Evolutionary conservation across 2,329 filamentous ascomycete species (phyloP).

Genomic region (Fusarium napiforme): DNA sequence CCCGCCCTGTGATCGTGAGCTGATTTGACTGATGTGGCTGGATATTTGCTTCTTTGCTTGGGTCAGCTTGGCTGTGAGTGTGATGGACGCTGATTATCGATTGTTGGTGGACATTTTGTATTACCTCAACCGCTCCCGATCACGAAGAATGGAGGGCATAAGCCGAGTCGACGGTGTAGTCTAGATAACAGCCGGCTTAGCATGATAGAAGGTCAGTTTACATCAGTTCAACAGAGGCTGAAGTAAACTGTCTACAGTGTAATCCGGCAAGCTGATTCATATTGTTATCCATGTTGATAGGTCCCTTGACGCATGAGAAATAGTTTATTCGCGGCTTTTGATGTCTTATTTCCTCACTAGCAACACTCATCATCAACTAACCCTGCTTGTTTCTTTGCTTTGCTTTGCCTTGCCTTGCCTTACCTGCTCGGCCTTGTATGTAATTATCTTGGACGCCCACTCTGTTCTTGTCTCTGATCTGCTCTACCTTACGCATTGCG

Average conservation of each 20-base stretch:
- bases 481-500: conserved; percentile 12
- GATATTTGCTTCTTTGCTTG: conserved; percentile 34
- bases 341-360: conserved; percentile 8
- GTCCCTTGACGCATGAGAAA: conserved; percentile 17
- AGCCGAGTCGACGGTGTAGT: background rate
- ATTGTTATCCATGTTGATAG: background rate
- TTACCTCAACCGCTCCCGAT: conserved; percentile 6
- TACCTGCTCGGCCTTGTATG: background rate
- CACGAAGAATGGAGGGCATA: background rate
- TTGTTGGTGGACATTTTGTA: conserved; percentile 15
- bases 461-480: conserved; percentile 28
- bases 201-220: background rate
- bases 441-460: background rate
- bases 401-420: background rate
- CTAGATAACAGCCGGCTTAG: background rate
- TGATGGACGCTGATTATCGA: conserved; percentile 15
- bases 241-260: conserved; percentile 1
- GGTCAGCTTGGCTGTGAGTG: conserved; percentile 8
- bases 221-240: background rate
- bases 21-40: conserved; percentile 32
- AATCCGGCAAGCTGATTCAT: background rate
- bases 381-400: conserved; percentile 13
- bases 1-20: conserved; percentile 32
- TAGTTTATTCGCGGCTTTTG: background rate
- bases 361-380: background rate